phyloP scores from a whole-genome alignment of 345 rosid species.

The Cardamine chenopodiifolia region DNA sequence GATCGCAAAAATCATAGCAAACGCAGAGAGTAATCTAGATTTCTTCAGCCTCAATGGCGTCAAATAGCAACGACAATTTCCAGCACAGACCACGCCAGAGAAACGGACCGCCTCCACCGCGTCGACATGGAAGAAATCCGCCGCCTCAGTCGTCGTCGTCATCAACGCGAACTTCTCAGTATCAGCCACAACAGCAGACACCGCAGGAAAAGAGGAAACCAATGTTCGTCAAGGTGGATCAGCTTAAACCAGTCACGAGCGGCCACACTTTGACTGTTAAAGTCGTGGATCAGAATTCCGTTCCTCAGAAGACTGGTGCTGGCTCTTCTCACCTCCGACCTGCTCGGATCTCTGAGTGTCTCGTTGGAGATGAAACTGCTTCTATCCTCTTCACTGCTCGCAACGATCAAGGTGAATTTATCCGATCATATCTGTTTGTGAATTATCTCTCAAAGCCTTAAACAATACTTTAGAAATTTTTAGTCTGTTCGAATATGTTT shows the following conservation, averaged over 20 bases:
- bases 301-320: slow-evolving; percentile 49
- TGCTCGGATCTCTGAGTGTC: slow-evolving; percentile 67
- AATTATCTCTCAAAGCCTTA: neutral
- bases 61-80: slow-evolving; percentile 32
- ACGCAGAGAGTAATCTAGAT: neutral
- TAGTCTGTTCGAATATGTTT: neutral
- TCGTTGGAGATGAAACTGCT: slow-evolving; percentile 74
- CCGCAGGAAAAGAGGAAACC: slow-evolving; percentile 62
- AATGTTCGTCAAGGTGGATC: slow-evolving; percentile 64
- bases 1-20: neutral
- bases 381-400: slow-evolving; percentile 72
- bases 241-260: slow-evolving; percentile 66
- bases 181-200: slow-evolving; percentile 29
- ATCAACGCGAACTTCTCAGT: slow-evolving; percentile 30
- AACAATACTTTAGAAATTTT: neutral
- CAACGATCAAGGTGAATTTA: slow-evolving; percentile 63
- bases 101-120: slow-evolving; percentile 41
- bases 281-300: slow-evolving; percentile 54
- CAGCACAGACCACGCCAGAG: slow-evolving; percentile 35
- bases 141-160: slow-evolving; percentile 28
- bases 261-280: slow-evolving; percentile 67
- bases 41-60: slow-evolving; percentile 34
- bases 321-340: slow-evolving; percentile 51
- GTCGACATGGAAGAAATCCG: slow-evolving; percentile 36
- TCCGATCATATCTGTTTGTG: neutral